A percentile compares a stretch with the other conserved stretches of the same genome.
These are phyloP conservation scores for Beta vulgaris DNA, from an alignment of 148 eudicot genomes.

Conservation along the genomic window DNA sequence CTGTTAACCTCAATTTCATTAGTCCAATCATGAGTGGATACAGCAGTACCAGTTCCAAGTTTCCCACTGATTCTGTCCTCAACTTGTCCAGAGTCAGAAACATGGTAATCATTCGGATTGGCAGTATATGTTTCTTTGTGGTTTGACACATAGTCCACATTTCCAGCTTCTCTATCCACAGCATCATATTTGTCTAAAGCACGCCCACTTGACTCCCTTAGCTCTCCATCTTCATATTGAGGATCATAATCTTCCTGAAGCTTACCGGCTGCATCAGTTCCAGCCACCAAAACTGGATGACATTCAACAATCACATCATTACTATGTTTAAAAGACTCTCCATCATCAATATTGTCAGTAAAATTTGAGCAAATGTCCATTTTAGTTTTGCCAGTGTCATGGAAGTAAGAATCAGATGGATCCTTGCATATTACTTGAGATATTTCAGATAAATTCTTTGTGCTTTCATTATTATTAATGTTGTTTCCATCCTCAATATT, in stretches of 20 bases:
- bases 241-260: slow-evolving; percentile 37
- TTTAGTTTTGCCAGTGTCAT: slow-evolving; percentile 10
- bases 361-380: slow-evolving; percentile 4
- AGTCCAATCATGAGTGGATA: slow-evolving; percentile 9
- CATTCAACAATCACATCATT: slow-evolving; percentile 15
- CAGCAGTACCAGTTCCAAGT: slow-evolving; percentile 2
- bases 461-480: neutral
- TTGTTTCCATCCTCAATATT: neutral
- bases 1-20: neutral
- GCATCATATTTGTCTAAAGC: slow-evolving; percentile 34
- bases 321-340: slow-evolving; percentile 8
- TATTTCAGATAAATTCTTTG: slow-evolving; percentile 11
- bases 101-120: slow-evolving; percentile 17
- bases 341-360: neutral
- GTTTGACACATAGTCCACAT: slow-evolving; percentile 27
- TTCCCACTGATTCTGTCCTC: slow-evolving; percentile 15
- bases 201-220: slow-evolving; percentile 37
- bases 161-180: slow-evolving; percentile 28
- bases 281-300: slow-evolving; percentile 13
- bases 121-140: slow-evolving; percentile 13
- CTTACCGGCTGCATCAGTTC: slow-evolving; percentile 19
- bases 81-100: slow-evolving; percentile 12
- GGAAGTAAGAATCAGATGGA: neutral
- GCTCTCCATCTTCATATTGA: slow-evolving; percentile 53
- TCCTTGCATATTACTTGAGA: neutral